phyloP scores from a whole-genome alignment of 805 yeast species.

The Lipomyces sp. region DNA sequence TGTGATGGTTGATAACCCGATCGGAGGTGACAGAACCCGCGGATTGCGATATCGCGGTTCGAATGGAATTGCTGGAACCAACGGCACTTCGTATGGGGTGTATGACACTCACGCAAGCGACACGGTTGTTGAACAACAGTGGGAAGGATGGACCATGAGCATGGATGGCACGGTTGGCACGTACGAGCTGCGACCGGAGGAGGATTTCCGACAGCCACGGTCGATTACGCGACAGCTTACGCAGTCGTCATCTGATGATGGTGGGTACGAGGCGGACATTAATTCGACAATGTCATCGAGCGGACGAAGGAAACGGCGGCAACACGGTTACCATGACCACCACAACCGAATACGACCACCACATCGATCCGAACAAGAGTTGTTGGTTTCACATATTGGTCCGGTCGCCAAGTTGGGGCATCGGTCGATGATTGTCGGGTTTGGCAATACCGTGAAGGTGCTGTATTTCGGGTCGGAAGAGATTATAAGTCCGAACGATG shows the following conservation, averaged over 20 bases:
- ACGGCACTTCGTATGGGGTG: background rate
- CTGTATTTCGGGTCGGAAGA: conserved; percentile 78
- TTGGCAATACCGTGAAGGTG: conserved; percentile 74
- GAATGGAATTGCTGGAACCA: background rate
- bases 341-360: conserved; percentile 7
- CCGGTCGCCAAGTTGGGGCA: conserved; percentile 74
- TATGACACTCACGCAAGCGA: background rate
- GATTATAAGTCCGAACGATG: conserved; percentile 59
- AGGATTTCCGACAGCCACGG: conserved; percentile 11
- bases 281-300: background rate
- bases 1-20: background rate
- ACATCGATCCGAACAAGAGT: conserved; percentile 22
- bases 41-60: conserved; percentile 1
- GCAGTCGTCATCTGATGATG: conserved; percentile 25
- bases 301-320: background rate
- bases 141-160: conserved; percentile 85
- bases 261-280: conserved; percentile 14
- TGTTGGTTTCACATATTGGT: conserved; percentile 59
- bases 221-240: conserved; percentile 12
- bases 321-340: conserved; percentile 3
- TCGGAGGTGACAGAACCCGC: background rate
- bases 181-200: conserved; percentile 58
- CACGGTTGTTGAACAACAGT: conserved; percentile 40
- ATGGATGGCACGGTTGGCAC: conserved; percentile 65
- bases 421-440: conserved; percentile 73